phyloP scores from a whole-genome alignment of 805 yeast species.

The Cyberlindnera suaveolens region DNA sequence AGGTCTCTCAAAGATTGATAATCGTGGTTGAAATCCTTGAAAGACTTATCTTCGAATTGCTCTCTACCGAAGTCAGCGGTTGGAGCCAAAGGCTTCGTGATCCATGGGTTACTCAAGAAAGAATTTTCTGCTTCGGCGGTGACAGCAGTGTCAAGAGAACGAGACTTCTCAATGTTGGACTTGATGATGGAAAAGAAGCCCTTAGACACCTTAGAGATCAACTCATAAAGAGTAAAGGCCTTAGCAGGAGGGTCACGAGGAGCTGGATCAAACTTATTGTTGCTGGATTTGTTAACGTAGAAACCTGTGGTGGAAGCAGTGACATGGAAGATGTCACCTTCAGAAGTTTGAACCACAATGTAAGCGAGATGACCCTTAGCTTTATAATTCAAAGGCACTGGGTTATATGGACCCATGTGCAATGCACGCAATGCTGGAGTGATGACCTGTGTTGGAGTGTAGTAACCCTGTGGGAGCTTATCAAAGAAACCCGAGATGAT shows the following conservation, averaged over 20 bases:
- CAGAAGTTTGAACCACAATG: slow-evolving; percentile 68
- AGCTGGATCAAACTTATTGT: slow-evolving; percentile 64
- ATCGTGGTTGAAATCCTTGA: slow-evolving; percentile 89
- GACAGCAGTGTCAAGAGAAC: slow-evolving; percentile 43
- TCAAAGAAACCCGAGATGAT: slow-evolving; percentile 15
- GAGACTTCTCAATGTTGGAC: slow-evolving; percentile 41
- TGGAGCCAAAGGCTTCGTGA: slow-evolving; percentile 26
- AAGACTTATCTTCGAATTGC: slow-evolving; percentile 24
- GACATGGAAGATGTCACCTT: slow-evolving; percentile 71
- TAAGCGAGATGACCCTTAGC: slow-evolving; percentile 78
- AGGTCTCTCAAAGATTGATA: slow-evolving; percentile 77
- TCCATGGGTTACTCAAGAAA: slow-evolving; percentile 72
- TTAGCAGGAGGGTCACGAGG: slow-evolving; percentile 25
- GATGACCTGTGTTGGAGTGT: slow-evolving; percentile 11
- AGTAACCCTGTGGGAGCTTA: slow-evolving; percentile 19
- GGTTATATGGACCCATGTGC: slow-evolving; percentile 77
- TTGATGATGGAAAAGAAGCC: slow-evolving; percentile 47
- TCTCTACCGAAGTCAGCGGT: slow-evolving; percentile 24
- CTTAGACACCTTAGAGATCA: slow-evolving; percentile 63
- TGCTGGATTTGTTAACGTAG: slow-evolving; percentile 64
- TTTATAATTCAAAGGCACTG: slow-evolving; percentile 61
- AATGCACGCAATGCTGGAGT: slow-evolving; percentile 49
- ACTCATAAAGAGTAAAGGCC: slow-evolving; percentile 45
- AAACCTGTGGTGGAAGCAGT: slow-evolving; percentile 80
- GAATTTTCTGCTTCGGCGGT: slow-evolving; percentile 56